Evolutionary conservation across 1,284 basidiomycete genomes (phyloP).

Genomic region (Ganoderma sp.): DNA sequence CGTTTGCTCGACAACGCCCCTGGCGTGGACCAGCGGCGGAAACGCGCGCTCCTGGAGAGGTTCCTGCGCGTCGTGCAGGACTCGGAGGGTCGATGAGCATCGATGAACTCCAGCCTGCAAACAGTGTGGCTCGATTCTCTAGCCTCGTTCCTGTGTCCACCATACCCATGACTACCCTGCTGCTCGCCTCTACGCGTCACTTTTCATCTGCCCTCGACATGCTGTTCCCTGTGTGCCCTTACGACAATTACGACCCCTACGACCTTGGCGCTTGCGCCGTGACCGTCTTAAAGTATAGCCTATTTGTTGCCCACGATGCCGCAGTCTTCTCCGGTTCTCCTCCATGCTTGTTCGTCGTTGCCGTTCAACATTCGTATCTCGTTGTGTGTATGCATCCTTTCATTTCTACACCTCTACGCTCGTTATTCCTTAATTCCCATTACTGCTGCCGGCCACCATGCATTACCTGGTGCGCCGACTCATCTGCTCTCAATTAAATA

Average conservation of each 20-base stretch:
- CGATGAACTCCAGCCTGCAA: conserved; percentile 43
- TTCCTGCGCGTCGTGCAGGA: conserved; percentile 65
- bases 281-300: conserved; percentile 28
- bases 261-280: conserved; percentile 10
- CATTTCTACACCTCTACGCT: conserved; percentile 4
- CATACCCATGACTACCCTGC: conserved; percentile 5
- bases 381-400: conserved; percentile 10
- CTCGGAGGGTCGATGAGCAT: conserved; percentile 54
- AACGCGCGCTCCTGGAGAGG: conserved; percentile 58
- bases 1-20: conserved; percentile 58
- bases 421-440: conserved; percentile 6
- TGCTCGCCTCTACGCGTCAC: conserved; percentile 20
- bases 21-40: conserved; percentile 53
- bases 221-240: conserved; percentile 16
- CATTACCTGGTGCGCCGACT: conserved; percentile 13
- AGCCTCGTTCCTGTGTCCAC: conserved; percentile 12
- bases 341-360: conserved; percentile 11
- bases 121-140: conserved; percentile 1
- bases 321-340: conserved; percentile 5
- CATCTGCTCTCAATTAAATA: conserved; percentile 25
- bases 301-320: conserved; percentile 24
- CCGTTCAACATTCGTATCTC: background rate
- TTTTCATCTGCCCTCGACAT: conserved; percentile 24
- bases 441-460: background rate
- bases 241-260: conserved; percentile 18